Base-by-base conservation (phyloP, 805 yeast genomes). In the Schwanniomyces polymorphus region DNA sequence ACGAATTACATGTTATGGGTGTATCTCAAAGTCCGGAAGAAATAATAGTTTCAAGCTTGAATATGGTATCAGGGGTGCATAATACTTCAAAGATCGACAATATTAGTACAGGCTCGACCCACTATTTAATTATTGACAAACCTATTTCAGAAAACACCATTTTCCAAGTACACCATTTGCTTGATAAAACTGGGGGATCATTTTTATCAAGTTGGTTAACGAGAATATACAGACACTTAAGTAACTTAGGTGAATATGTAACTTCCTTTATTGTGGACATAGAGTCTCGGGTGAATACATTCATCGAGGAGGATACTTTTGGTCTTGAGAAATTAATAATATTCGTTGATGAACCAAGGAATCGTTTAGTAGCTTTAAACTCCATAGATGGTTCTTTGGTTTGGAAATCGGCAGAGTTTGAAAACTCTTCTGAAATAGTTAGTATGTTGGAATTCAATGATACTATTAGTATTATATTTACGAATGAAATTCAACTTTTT, bases 281-380 rank as follows among this genome's bases (percentile, higher is more conserved):
- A 12, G 34, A 25, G 27, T 1, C 31, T 21, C 27, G 23, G 16
- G 21, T 16, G 16, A 27, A n/a, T n/a, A 11, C 16, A 16, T 44
- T 21, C 21, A 27, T 34, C 4, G 48, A 49, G 5, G 63, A 56
- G 3, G 63, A 60, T 27, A 56, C 52, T 8, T 68, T 58, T 50
- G 75, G 72, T 0, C 60, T 70, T 38, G 63, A 55, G 16, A 73
- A 72, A 42, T 45, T 66, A 7, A 50, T 73, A 14, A 53, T 73
- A 1, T 61, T 58, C 41, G 54, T 51, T 25, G 71, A 70, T 50
- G 46, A 49, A 4, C 45, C 38, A 7, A 38, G 51, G 17, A 34
- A 45, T 5, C 68, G 66, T 40, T 42, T 84, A 1, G 60, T 74
- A 8, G 81, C 79, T 1, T 57, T 80, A 14, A 70, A 76, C 48